Percentiles rank a stretch among this genome's conserved stretches.
Evolutionary conservation across 176 grass and related monocot species (phyloP).

Genomic region (Guadua angustifolia): DNA sequence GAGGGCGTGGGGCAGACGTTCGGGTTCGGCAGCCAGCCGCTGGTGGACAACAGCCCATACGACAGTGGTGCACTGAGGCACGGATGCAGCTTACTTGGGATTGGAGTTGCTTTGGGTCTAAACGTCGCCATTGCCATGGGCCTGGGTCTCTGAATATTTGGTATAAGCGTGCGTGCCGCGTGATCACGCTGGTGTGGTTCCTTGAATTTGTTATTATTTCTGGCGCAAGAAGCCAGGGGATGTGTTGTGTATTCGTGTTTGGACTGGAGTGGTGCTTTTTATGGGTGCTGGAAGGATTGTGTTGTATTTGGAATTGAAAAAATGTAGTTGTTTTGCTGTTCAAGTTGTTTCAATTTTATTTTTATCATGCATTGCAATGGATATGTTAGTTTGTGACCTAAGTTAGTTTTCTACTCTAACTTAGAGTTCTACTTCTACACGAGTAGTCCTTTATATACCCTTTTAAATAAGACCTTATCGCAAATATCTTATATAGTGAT

Average conservation of each 20-base stretch:
- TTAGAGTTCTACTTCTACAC: too few relatives aligned
- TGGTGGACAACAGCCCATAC: slow-evolving; percentile 92
- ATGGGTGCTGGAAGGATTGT: background rate
- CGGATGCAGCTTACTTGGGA: slow-evolving; percentile 22
- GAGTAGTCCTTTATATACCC: too few relatives aligned
- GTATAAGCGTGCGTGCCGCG: background rate
- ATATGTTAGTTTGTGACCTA: too few relatives aligned
- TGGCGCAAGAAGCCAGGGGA: slow-evolving; percentile 45
- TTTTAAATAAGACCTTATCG: too few relatives aligned
- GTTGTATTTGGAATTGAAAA: background rate
- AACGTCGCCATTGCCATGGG: slow-evolving; percentile 24
- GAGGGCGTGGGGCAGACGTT: slow-evolving; percentile 49
- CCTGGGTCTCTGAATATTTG: slow-evolving; percentile 34
- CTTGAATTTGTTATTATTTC: background rate
- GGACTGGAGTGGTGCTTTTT: slow-evolving; percentile 17
- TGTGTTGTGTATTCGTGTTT: slow-evolving; percentile 15
- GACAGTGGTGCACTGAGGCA: slow-evolving; percentile 57
- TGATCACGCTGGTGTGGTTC: background rate
- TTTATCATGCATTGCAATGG: too few relatives aligned
- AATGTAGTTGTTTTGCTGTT: background rate
- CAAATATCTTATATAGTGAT: too few relatives aligned
- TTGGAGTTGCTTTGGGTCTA: slow-evolving; percentile 27
- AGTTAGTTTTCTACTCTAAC: too few relatives aligned
- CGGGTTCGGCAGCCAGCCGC: slow-evolving; percentile 67
- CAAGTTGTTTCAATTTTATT: too few relatives aligned